Evolutionary conservation across 1,284 basidiomycete species (phyloP), one percentile per base, ranked within the genome.

Genomic region (Sporisorium exsertum): DNA sequence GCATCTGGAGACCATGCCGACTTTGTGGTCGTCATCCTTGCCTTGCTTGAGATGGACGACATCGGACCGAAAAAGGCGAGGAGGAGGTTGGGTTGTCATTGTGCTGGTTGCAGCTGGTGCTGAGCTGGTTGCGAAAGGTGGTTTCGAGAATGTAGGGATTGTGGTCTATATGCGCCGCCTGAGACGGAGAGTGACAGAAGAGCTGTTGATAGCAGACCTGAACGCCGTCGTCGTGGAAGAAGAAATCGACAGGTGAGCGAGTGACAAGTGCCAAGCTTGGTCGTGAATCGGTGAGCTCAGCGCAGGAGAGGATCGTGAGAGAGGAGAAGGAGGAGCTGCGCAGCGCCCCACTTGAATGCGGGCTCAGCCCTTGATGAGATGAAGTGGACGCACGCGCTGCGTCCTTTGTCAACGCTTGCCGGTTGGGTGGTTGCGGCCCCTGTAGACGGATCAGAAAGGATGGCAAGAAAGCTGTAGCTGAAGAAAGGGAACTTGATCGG

Each of bases 1-100:
- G 67, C 70, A 72, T 37, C 75, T 45, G 8, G 71, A 62, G 50
- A 77, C 67, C 62, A 77, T 72, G 43, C 70, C 74, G 18, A 71
- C 59, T 53, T 77, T 72, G 63, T 64, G 59, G 2, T 69, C 62
- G 32, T 60, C 59, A 27, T 59, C 59, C 10, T 33, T 55, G 37
- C 60, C 66, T n/a, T 61, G 53, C 60, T 69, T 72, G 57, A 59
- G 66, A 15, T 58, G 50, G 27, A 77, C 70, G 5, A 72, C 69
- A n/a, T 65, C 74, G 27, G 61, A 57, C 3, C 53, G 58, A 50
- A 66, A 69, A 33, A 77, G 56, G 18, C 62, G 66, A 26, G 37
- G 55, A 24, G 58, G n/a, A 4, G 49, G 33, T 35, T 37, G 35
- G 18, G 61, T 49, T 16, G 62, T 32, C 58, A 60, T 64, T 9